Conservation (phyloP, 805 yeast species). For the Wickerhamomyces pijperi region DNA sequence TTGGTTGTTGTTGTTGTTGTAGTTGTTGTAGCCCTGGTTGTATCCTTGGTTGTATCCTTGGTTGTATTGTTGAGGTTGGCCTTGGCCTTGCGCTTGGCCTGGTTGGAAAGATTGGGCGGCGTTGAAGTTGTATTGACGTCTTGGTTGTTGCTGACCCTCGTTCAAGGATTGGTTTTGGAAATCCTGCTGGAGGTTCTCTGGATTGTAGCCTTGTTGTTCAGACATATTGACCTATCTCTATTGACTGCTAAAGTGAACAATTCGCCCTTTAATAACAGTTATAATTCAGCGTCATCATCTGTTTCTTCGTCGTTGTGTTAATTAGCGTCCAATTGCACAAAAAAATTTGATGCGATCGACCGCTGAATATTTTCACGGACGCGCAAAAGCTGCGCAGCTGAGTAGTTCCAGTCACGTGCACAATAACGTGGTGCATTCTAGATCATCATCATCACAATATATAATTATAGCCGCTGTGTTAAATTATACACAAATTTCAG, state of each 20-base stretch:
- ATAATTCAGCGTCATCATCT: too few species aligned
- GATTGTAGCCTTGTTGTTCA: conserved; percentile 13
- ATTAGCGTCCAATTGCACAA: neutral
- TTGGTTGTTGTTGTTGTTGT: conserved; percentile 6
- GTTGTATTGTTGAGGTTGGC: conserved; percentile 4
- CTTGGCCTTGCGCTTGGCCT: conserved; percentile 20
- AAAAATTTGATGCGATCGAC: too few species aligned
- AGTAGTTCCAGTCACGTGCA: too few species aligned
- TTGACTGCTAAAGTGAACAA: too few species aligned
- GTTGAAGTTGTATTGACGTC: conserved; percentile 37
- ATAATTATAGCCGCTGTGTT: too few species aligned
- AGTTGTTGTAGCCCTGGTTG: conserved; percentile 5
- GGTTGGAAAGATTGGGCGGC: conserved; percentile 41
- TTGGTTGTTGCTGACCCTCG: conserved; percentile 15
- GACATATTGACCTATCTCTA: conserved; percentile 14
- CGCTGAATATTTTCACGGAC: too few species aligned
- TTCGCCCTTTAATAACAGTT: too few species aligned
- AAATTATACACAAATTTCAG: too few species aligned
- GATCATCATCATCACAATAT: too few species aligned
- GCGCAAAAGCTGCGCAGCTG: too few species aligned
- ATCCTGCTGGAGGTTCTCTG: conserved; percentile 21
- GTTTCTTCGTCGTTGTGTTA: too few species aligned
- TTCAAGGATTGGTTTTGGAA: conserved; percentile 21
- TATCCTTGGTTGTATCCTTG: conserved; percentile 7
- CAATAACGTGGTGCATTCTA: too few species aligned